Percentiles rank a stretch among this genome's conserved stretches.
These are phyloP conservation scores for Hyaloperonospora arabidopsidis DNA, from an alignment of 352 stramenopile genomes.

Conservation along the genomic window DNA sequence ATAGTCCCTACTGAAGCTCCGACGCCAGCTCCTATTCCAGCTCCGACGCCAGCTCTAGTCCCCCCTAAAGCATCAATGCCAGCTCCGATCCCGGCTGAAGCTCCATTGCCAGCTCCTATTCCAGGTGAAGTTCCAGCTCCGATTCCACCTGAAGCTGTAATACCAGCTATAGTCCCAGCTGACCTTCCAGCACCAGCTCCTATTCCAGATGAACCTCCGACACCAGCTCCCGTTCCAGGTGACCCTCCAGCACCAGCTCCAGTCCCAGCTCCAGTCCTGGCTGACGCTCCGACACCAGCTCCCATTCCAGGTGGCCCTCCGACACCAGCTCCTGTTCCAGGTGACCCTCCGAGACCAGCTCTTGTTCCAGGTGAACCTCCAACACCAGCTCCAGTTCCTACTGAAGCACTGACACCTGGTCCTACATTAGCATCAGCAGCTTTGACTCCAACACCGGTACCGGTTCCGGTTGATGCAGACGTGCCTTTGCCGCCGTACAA, in stretches of 20 bases:
- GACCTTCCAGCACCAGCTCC: background rate
- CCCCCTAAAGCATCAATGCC: background rate
- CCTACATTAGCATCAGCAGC: too few relatives aligned
- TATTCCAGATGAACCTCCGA: background rate
- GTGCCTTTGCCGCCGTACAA: too few relatives aligned
- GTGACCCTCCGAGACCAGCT: slow-evolving; percentile 6
- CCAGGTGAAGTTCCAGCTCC: background rate
- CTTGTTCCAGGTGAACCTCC: too few relatives aligned
- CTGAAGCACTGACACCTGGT: too few relatives aligned
- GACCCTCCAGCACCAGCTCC: background rate
- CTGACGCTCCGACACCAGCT: background rate
- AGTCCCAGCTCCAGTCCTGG: background rate
- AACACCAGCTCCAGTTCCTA: too few relatives aligned
- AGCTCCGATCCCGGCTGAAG: background rate
- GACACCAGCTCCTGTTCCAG: background rate
- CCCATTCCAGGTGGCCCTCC: background rate
- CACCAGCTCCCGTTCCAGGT: background rate
- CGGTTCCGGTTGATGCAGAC: too few relatives aligned
- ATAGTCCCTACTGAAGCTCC: slow-evolving; percentile 5
- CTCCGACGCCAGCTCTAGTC: background rate
- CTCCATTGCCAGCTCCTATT: background rate
- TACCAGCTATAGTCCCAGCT: background rate
- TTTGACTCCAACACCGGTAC: too few relatives aligned
- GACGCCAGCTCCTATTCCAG: slow-evolving; percentile 8
- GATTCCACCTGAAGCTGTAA: background rate